phyloP scores from a whole-genome alignment of 345 rosid species.

The Citrus trifoliata region DNA sequence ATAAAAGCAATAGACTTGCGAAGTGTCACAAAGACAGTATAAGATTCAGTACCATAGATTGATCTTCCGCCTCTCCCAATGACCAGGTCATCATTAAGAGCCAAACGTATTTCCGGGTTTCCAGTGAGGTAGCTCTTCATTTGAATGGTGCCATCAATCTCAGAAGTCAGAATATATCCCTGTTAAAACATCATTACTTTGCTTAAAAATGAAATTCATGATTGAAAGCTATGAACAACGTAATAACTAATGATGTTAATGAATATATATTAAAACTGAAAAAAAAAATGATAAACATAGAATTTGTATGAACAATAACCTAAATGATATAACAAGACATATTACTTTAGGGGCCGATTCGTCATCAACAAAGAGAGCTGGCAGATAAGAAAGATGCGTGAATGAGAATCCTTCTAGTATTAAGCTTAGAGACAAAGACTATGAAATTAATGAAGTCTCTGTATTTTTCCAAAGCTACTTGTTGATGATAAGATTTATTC shows the following conservation, averaged over 20 bases:
- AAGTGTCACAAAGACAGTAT: not conserved
- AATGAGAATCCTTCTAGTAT: not conserved
- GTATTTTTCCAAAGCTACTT: not conserved
- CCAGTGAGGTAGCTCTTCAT: slow-evolving; percentile 99
- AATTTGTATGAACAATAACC: not conserved
- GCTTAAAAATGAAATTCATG: not conserved
- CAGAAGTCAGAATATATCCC: slow-evolving; percentile 98
- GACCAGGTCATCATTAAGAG: slow-evolving; percentile 89
- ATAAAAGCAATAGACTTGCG: not conserved
- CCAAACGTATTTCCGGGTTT: slow-evolving; percentile 94
- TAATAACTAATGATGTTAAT: not conserved
- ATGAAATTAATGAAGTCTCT: not conserved
- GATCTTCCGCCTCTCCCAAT: slow-evolving; percentile 86
- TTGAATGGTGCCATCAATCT: slow-evolving; percentile 99
- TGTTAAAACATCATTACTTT: slow-evolving; percentile 25
- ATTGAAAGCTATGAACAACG: not conserved
- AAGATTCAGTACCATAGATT: slow-evolving; percentile 56
- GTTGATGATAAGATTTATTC: not conserved
- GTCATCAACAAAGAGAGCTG: not conserved
- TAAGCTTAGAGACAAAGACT: not conserved
- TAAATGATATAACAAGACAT: not conserved
- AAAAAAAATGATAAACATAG: not conserved
- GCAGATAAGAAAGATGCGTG: not conserved
- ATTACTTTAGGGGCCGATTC: not conserved
- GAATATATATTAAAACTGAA: not conserved